Evolutionary conservation across 805 yeast species (phyloP), one percentile per base, ranked within the genome.

Genomic region (Danielozyma ontarioensis): DNA sequence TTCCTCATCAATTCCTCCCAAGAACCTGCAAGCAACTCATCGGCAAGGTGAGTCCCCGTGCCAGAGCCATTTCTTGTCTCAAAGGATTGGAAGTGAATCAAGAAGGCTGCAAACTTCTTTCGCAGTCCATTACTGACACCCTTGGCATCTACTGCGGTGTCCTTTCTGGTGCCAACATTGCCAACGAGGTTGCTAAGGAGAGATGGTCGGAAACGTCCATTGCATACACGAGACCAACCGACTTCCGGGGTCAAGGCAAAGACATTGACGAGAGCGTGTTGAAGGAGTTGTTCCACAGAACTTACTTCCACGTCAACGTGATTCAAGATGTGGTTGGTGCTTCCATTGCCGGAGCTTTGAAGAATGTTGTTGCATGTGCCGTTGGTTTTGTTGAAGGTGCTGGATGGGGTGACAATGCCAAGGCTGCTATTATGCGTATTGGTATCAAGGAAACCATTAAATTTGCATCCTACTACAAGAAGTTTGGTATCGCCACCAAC

Each of bases 381-480:
- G 96, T 94, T 41, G 98, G 98, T 36, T 85, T 93, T 56, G 97
- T 90, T 42, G 95, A 87, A 63, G 98, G 98, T 50, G 74, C 85
- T 43, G 96, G 95, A 43, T 93, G 98, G 98, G 98, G 98, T 61
- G 96, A 88, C 64, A 93, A 93, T 59, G 97, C 98, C 44, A 88
- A 90, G 64, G 83, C 97, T 35, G 98, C 97, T 28, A 80, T 93
- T 51, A 94, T 90, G 89, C 78, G 98, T 68, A 83, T 90, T 46
- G 98, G 98, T 30, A 67, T 93, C 45, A 74, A 82, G 52, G 98
- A 93, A 68, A 86, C 84, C 54, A 83, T 89, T 59, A 75, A 76
- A 56, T 93, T 93, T 61, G 93, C 95, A 27, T 43, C 47, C 14
- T 53, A 57, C 44, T 56, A 54, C 45, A 71, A 77, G 51, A 72